Evolutionary conservation across 2,329 filamentous ascomycete genomes (phyloP), one percentile per base, ranked within the genome.

Genomic region (Sclerotiophoma versabilis): DNA sequence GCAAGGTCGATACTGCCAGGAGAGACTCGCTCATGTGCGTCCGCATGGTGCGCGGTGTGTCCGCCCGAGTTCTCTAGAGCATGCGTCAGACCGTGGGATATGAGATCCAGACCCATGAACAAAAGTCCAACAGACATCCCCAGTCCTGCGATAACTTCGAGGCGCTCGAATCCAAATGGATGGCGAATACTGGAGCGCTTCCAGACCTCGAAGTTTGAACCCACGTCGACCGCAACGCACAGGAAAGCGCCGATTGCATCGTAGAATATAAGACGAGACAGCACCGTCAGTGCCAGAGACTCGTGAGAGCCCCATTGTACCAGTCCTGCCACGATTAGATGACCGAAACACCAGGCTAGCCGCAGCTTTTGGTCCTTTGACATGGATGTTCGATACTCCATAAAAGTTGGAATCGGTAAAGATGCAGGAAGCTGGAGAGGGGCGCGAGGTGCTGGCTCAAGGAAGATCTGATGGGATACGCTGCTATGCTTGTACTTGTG

Each of bases 401-500:
- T 87, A 57, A 92, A 81, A 0, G 93, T 99, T 0, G 95, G 95
- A 30, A 97, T 89, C 0, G 95, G 95, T 0, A 99, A 84, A 26
- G 93, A 96, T 49, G 93, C 92, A 1, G 95, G 95, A 0, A 99
- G 85, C 30, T 93, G 90, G 20, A 96, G 85, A 4, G 95, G 93
- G 0, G 93, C 89, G 47, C 93, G 85, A 4, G 86, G 89, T 0
- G 92, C 89, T 6, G 95, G 95, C 73, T 97, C 92, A 65, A 96
- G 91, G 76, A 98, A 96, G 75, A 98, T 96, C 75, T 97, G 93
- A 73, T 98, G 93, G 17, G 91, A 96, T 52, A 99, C 89, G 73
- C 91, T 96, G 74, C 91, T 96, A 79, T 98, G 93, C 73, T 97
- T 96, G 83, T 99, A 99, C 74, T 95, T 92, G 80, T 99, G 95